Base-by-base conservation (phyloP, 495 filamentous ascomycete genomes). In the Penicillium lividum region DNA sequence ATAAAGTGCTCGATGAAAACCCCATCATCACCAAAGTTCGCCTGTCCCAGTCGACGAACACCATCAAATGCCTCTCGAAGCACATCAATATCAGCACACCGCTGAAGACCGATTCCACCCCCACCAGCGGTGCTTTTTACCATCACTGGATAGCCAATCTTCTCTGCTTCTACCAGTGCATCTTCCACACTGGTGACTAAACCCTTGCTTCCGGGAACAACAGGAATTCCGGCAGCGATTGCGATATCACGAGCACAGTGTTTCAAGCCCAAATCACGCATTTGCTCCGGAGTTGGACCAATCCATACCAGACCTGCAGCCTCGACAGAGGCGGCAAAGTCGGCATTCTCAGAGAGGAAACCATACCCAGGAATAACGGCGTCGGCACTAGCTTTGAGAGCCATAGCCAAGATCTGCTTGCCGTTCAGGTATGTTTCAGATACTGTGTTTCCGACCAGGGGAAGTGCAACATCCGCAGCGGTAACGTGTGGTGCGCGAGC, bases 71-170 rank as follows among this genome's bases (percentile, higher is more conserved):
- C 46, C 46, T 29, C 46, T 13, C 28, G 27, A 15, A 49, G 46
- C 11, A 22, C 46, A 49, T 28, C 25, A 30, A 30, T 27, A 13
- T 49, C 25, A 0, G 46, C 46, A n/a, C 46, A 49, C n/a, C 46
- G 9, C 13, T 90, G 78, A 90, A 97, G 93, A 5, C 92, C 92
- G 68, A 94, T 96, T 10, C 92, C 93, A 38, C 93, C 92, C 36
- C 92, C 93, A 1, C 92, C 93, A 64, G 89, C 91, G n/a, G 95
- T 90, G 33, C 89, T 91, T 73, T 97, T 97, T 8, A 97, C 75
- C 54, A 96, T 82, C 5, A 97, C 90, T 1, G 93, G 92, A 58
- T 87, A 96, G 11, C 86, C 84, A 60, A 96, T 89, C 61, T 85
- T 80, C 31, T 77, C 73, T 5, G 93, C 92, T 58, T 86, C 78